Evolutionary conservation across 169 alveolate genomes (phyloP), one percentile per base, ranked within the genome.

Genomic region (Plasmodium gallinaceum): DNA sequence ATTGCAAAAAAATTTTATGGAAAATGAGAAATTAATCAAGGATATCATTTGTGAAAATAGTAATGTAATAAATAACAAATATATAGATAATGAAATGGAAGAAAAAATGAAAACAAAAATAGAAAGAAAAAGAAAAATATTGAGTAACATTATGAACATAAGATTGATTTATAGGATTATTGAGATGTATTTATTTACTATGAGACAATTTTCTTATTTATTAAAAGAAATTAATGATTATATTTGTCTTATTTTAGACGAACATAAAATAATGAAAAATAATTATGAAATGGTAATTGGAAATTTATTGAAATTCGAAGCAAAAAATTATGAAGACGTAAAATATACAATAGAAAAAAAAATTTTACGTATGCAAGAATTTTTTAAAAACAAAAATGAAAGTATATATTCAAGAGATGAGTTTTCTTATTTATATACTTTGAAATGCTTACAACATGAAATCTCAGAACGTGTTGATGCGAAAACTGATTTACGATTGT

Each of bases 21-120:
- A 83, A 48, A 83, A 68, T 69, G 91, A 83, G 10, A 83, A 83
- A 42, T 66, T 83, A 69, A 83, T 83, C 37, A 83, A 48, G 46
- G 91, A 83, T 66, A 83, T 83, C 42, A 85, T 83, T n/a, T 37
- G 39, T 71, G 91, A 83, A 71, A 83, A 83, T 68, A 68, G 66
- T 43, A 57, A 57, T 46, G 12, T 20, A 9, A 78, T 78, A 37
- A 57, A 32, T 26, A 42, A 10, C 26, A 26, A 9, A 16, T 18
- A 65, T 51, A 64, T 18, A 10, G 58, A 7, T 18, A 45, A 26
- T 12, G 71, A 65, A 16, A 54, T 54, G 32, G 64, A 54, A 54
- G 22, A 54, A 54, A 9, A 18, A 3, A 18, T 7, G 22, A 54
- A 54, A 22, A 52, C 7, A 52, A 80, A 80, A 60, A 66, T 68